Base-by-base conservation (phyloP, 2,329 filamentous ascomycete genomes). In the Aspergillus pseudoterreus region DNA sequence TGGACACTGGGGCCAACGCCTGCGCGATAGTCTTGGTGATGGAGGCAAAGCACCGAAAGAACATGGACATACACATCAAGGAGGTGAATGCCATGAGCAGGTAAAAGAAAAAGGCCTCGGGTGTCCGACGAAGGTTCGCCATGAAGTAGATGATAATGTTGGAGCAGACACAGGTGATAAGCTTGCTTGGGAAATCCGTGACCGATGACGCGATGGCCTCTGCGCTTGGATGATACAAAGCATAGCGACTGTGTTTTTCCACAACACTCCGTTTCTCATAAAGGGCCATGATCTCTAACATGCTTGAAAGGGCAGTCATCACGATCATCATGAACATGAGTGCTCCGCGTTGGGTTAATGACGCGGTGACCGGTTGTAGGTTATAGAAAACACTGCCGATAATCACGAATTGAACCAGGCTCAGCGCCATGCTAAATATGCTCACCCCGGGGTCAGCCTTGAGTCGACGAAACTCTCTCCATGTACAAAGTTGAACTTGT, bases 81-180 rank as follows among this genome's bases (percentile, higher is more conserved):
- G 83, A 83, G 55, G 79, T 67, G 72, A 92, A 90, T 2, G 83
- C 85, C 63, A 91, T 79, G 48, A 95, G 76, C 47, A 90, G 71
- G 78, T 88, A 94, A 75, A 91, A 87, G 78, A 95, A 95, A 77
- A 92, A 95, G 1, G 84, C 72, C 1, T 85, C 86, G 0, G 88
- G 76, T 58, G 87, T 84, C 50, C 89, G 79, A 47, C 87, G 81
- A 21, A 95, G 75, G 56, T 91, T 88, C 1, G 87, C 86, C 82
- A 95, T 86, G 70, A 95, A 95, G 74, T 95, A 95, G 3, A 95
- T 70, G 1, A 82, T 77, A 19, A 90, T 47, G 66, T 95, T 92
- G 76, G 92, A 94, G 3, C 81, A 70, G 55, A 92, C 79, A 1
- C 82, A 73, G 60, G 90, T 91, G 19, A 71, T 41, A 8, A 94